These are phyloP conservation scores for Starmerella bombi DNA, from an alignment of 805 yeast species.

Conservation along the genomic window DNA sequence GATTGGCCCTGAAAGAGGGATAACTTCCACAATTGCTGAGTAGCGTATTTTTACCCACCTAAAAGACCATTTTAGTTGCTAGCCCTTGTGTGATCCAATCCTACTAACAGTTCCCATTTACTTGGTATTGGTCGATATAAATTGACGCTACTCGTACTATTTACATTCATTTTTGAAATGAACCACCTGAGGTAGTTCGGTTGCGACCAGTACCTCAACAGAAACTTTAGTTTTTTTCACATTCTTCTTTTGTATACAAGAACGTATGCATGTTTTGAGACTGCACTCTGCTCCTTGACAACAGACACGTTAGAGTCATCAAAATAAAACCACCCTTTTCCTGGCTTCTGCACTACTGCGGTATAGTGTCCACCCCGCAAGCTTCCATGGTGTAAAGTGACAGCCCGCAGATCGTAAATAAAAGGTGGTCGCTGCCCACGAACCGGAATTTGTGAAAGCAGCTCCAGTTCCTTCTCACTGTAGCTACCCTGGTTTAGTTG, in stretches of 20 bases:
- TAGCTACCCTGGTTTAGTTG: constrained; percentile 12
- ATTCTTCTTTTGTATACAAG: constrained; percentile 49
- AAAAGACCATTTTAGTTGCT: no score
- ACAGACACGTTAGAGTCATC: constrained; percentile 63
- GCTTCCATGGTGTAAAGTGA: constrained; percentile 73
- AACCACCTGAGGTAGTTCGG: no score
- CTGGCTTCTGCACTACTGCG: constrained; percentile 55
- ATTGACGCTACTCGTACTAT: no score
- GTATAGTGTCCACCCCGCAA: constrained; percentile 84
- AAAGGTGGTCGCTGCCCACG: constrained; percentile 75
- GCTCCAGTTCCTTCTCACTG: constrained; percentile 23
- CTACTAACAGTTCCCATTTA: no score
- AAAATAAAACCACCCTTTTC: constrained; percentile 61
- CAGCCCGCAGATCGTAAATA: constrained; percentile 61
- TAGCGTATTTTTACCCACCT: no score
- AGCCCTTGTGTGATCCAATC: no score
- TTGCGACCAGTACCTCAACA: no score
- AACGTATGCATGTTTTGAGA: constrained; percentile 70
- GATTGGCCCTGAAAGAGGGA: no score
- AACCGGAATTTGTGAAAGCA: constrained; percentile 39
- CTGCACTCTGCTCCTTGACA: constrained; percentile 36
- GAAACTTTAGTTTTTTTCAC: no score
- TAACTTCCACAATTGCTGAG: no score
- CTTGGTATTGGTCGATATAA: no score
- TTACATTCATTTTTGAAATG: no score